phyloP scores from a whole-genome alignment of 352 stramenopile genomes.

The Globisporangium nagaii region DNA sequence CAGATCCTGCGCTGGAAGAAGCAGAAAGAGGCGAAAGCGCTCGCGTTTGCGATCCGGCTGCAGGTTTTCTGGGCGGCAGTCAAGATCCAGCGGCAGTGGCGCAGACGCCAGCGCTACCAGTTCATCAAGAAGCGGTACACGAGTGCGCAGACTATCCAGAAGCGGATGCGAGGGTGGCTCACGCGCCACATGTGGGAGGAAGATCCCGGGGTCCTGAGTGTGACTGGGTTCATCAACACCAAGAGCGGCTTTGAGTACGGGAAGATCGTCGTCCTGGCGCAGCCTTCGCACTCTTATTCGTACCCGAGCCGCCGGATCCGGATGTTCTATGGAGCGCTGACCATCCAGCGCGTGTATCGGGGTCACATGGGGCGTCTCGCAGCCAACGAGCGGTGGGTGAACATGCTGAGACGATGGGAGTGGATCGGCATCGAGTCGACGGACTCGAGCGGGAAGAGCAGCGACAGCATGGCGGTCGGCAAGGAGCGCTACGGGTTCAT shows the following conservation, averaged over 20 bases:
- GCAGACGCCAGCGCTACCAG: slow-evolving; percentile 33
- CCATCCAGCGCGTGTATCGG: slow-evolving; percentile 50
- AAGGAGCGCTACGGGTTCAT: slow-evolving; percentile 52
- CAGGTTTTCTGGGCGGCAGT: slow-evolving; percentile 38
- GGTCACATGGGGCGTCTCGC: slow-evolving; percentile 43
- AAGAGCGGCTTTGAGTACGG: slow-evolving; percentile 44
- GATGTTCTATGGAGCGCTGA: slow-evolving; percentile 21
- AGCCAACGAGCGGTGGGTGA: slow-evolving; percentile 59
- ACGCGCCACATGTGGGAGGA: slow-evolving; percentile 61
- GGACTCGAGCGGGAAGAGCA: slow-evolving; percentile 22
- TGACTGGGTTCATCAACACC: slow-evolving; percentile 32
- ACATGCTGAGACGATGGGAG: slow-evolving; percentile 67
- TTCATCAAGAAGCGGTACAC: slow-evolving; percentile 44
- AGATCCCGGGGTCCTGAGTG: slow-evolving; percentile 42
- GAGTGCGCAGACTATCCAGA: slow-evolving; percentile 45
- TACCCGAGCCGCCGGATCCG: slow-evolving; percentile 39
- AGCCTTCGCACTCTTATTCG: slow-evolving; percentile 46
- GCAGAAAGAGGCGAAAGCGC: slow-evolving; percentile 21
- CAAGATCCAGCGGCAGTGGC: slow-evolving; percentile 64
- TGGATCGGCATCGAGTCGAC: slow-evolving; percentile 49
- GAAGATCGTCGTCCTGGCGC: slow-evolving; percentile 31
- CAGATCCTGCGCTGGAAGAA: slow-evolving; percentile 40
- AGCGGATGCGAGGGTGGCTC: slow-evolving; percentile 51
- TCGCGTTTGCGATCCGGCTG: slow-evolving; percentile 28
- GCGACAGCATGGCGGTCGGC: slow-evolving; percentile 49